Conservation (phyloP, 495 filamentous ascomycete genomes). For the Neurospora sp. region DNA sequence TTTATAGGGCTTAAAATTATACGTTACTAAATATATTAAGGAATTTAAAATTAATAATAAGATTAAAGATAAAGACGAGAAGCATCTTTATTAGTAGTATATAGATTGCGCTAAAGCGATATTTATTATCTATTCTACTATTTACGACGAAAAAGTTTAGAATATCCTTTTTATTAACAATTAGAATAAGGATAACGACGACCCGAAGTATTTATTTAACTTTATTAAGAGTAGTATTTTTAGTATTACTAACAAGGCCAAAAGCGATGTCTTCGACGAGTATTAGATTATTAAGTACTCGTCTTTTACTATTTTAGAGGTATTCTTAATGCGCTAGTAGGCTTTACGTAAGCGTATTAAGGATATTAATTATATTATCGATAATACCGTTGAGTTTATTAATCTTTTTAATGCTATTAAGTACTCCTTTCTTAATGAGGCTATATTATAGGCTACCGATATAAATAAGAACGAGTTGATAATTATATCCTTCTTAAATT, state of each 20-base stretch:
- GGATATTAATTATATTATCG: not conserved
- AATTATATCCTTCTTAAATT: not conserved
- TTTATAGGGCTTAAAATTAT: no score
- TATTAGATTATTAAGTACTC: not conserved
- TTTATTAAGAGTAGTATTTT: not conserved
- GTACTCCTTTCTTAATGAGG: not conserved
- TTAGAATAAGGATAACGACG: not conserved
- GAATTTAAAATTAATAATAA: no score
- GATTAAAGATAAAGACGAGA: no score
- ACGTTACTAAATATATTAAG: no score
- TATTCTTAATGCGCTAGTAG: not conserved
- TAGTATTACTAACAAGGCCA: not conserved
- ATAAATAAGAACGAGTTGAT: not conserved
- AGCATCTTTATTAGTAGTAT: no score
- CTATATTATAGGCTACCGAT: not conserved
- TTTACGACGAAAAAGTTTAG: no score
- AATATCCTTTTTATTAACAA: not conserved
- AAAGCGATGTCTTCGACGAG: not conserved
- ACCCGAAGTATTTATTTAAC: not conserved
- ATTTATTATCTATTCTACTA: no score
- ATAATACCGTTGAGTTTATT: not conserved
- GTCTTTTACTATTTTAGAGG: not conserved
- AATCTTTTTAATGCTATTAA: not conserved
- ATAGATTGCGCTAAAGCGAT: no score
- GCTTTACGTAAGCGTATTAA: not conserved